Base-by-base conservation (phyloP, 139 green algal genomes). In the Zygnema cylindricum region DNA sequence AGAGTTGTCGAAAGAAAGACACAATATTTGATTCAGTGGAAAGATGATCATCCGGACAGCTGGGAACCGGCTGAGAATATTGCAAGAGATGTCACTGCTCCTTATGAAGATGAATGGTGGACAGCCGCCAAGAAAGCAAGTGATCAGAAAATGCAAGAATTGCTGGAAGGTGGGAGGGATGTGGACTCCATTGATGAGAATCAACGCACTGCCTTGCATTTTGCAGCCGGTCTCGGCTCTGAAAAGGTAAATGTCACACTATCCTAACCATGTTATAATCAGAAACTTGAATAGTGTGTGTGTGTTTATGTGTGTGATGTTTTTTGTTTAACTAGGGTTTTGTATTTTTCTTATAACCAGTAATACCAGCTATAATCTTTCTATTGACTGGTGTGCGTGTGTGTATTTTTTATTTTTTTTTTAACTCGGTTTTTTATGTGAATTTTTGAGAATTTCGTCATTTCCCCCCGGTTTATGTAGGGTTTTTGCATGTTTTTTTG, bases 21-120 rank as follows among this genome's bases (percentile, higher is more conserved):
- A 23, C 36, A 93, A 81, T 93, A 93, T 85, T 76, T 93, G 25
- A 84, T 93, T 36, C 25, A 93, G 81, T 93, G 91, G 91, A 76
- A 71, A 75, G 91, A 93, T 69, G 91, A 93, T 38, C 55, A 92
- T 41, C 69, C 77, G 0, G 90, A 93, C 90, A 93, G 69, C 55
- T 93, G 91, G 90, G 91, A 93, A 81, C 90, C 88, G 33, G 69
- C 38, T 38, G 88, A 85, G 30, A 93, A 93, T 69, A 42, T 93
- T 55, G 82, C 91, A 2, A 39, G 83, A 69, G 91, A 93, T 77
- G 2, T 93, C 0, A 89, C 49, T 11, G 79, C 25, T 54, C 1
- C 2, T 23, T 87, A 81, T 78, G 81, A 87, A 54, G 78, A 89
- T 49, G 55, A 69, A 42, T 91, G 86, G 86, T 91, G 86, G 86